Evolutionary conservation across 1,284 basidiomycete species (phyloP), one percentile per base, ranked within the genome.

Genomic region (Ceratobasidium sp.): DNA sequence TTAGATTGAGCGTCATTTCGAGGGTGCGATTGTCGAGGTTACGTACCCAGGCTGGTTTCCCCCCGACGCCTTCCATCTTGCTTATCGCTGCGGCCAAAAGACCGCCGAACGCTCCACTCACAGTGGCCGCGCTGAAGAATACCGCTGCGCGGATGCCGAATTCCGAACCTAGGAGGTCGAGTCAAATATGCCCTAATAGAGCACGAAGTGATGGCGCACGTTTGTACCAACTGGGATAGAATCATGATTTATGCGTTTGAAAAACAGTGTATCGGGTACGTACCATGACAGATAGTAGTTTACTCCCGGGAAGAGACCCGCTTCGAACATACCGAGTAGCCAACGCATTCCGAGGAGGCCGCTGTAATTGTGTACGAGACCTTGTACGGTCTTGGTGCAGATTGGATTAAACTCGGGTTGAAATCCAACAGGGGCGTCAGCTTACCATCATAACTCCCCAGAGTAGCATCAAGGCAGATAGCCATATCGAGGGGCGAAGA

Each of bases 71-170:
- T 31, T 79, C 63, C 74, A 79, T 77, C 28, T 79, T 78, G 53
- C 65, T 68, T 35, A 79, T 78, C 8, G 65, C 77, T n/a, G 76
- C 75, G 23, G 77, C 76, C 28, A 79, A 54, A 15, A 79, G 68
- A 28, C 79, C 79, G 47, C 79, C 79, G 39, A 85, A 85, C 0
- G 84, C 84, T 3, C 85, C 86, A 23, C 73, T 66, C 0, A 86
- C 79, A 0, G 86, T 86, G 0, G 86, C 86, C 3, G 84, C 83
- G 7, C 82, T 83, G 78, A 86, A 87, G 83, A 86, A 86, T 66
- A 87, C 78, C 11, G 84, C 81, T 35, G 84, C 84, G 1, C 85
- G 82, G 51, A 84, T 82, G 58, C 82, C 77, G 28, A 77, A 75
- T 37, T 80, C 79, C 31, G 69, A 66, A 15, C 80, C 71, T 53